Evolutionary conservation across 805 yeast genomes (phyloP).

Genomic region (Pichia kluyveri): DNA sequence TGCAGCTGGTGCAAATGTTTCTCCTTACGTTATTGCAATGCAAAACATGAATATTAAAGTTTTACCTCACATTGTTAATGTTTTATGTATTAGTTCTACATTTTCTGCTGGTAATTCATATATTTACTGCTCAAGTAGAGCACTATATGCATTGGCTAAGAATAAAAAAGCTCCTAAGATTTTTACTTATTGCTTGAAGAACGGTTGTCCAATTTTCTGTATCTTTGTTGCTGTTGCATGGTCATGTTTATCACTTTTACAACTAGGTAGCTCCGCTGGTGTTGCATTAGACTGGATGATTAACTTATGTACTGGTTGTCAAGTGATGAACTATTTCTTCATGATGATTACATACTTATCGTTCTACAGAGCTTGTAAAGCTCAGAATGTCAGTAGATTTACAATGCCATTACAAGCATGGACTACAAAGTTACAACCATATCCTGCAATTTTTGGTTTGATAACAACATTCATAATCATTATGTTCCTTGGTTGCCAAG

Average conservation of each 20-base stretch:
- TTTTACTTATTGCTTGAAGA: conserved; percentile 50
- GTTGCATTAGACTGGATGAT: conserved; percentile 26
- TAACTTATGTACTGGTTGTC: conserved; percentile 23
- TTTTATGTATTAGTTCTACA: conserved; percentile 61
- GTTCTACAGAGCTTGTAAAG: conserved; percentile 53
- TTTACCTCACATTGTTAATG: conserved; percentile 74
- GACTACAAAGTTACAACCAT: conserved; percentile 34
- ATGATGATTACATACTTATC: conserved; percentile 45
- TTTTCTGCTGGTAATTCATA: conserved; percentile 82
- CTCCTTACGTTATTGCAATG: conserved; percentile 84
- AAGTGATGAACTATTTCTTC: conserved; percentile 20
- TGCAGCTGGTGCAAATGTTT: conserved; percentile 69
- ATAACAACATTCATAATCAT: conserved; percentile 28
- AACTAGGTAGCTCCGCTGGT: conserved; percentile 26
- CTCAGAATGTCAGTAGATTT: conserved; percentile 41
- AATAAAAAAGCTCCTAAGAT: conserved; percentile 67
- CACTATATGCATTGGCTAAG: conserved; percentile 60
- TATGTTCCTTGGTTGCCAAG: conserved; percentile 31
- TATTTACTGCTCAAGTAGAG: conserved; percentile 60
- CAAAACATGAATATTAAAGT: conserved; percentile 53
- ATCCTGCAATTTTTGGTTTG: conserved; percentile 20
- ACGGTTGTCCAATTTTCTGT: conserved; percentile 44
- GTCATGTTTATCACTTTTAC: conserved; percentile 24
- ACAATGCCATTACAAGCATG: conserved; percentile 40
- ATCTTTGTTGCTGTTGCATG: conserved; percentile 25